These are phyloP conservation scores for Dalechampia spathulata DNA, from an alignment of 441 rosid species.

Conservation along the genomic window DNA sequence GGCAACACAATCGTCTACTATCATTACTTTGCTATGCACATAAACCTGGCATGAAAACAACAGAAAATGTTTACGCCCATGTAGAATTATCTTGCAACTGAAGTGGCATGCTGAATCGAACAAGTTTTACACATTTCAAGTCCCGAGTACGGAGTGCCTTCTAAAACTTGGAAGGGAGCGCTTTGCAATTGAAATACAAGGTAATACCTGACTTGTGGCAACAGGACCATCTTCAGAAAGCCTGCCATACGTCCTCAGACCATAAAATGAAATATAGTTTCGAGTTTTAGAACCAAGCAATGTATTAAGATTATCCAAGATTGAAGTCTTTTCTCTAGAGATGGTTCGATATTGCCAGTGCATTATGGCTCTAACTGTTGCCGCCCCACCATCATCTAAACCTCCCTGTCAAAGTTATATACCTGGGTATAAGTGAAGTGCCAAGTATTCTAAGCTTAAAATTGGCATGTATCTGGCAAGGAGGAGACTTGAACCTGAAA, in stretches of 20 bases:
- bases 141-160: too few species aligned
- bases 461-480: slow-evolving; percentile 1
- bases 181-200: too few species aligned
- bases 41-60: slow-evolving; percentile 53
- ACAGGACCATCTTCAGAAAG: slow-evolving; percentile 75
- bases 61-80: not conserved
- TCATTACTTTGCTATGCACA: slow-evolving; percentile 95
- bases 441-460: slow-evolving; percentile 6
- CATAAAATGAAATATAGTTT: slow-evolving; percentile 91
- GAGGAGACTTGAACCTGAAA: slow-evolving; percentile 58
- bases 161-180: too few species aligned
- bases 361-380: slow-evolving; percentile 97
- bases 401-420: slow-evolving; percentile 62
- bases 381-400: slow-evolving; percentile 92
- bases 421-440: slow-evolving; percentile 3
- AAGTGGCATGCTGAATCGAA: too few species aligned
- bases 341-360: slow-evolving; percentile 99
- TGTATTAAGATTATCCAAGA: slow-evolving; percentile 61
- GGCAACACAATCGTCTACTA: slow-evolving; percentile 66
- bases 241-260: slow-evolving; percentile 81
- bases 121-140: too few species aligned
- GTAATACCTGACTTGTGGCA: slow-evolving; percentile 86
- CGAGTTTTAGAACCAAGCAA: slow-evolving; percentile 59
- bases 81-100: too few species aligned
- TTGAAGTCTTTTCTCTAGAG: slow-evolving; percentile 77